These are phyloP conservation scores for Beauveria scarabaeidicola DNA, from an alignment of 2,329 filamentous ascomycete species.

Conservation along the genomic window DNA sequence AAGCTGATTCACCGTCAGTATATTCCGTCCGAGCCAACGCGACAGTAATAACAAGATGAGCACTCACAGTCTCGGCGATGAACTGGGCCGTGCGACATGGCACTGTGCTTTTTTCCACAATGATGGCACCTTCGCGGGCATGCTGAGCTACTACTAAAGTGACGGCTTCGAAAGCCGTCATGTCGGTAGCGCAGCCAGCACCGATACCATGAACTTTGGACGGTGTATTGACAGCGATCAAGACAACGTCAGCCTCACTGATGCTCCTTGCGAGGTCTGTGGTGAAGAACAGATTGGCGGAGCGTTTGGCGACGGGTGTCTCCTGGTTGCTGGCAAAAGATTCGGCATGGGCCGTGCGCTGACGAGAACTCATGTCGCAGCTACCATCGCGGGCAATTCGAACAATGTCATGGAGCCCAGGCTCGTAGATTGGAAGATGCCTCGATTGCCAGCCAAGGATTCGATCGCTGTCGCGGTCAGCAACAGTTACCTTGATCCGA, in stretches of 20 bases:
- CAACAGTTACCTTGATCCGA: conserved; percentile 61
- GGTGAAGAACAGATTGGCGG: conserved; percentile 65
- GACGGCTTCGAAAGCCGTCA: conserved; percentile 63
- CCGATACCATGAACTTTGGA: conserved; percentile 65
- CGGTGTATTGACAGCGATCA: conserved; percentile 72
- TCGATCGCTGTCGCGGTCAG: conserved; percentile 57
- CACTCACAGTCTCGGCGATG: conserved; percentile 56
- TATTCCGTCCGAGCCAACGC: too few species aligned
- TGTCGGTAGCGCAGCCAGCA: conserved; percentile 62
- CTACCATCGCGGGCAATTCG: conserved; percentile 53
- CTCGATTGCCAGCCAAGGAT: conserved; percentile 67
- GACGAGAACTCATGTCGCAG: conserved; percentile 31
- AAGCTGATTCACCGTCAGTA: conserved; percentile 29
- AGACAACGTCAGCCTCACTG: conserved; percentile 60
- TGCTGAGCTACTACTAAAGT: conserved; percentile 58
- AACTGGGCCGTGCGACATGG: conserved; percentile 66
- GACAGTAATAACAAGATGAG: neutral
- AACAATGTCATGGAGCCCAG: conserved; percentile 60
- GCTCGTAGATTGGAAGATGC: conserved; percentile 70
- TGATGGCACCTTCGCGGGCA: conserved; percentile 58
- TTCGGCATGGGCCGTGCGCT: conserved; percentile 26
- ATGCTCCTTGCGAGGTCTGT: conserved; percentile 56
- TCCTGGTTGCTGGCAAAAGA: conserved; percentile 21
- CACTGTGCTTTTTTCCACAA: conserved; percentile 77
- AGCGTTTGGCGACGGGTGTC: conserved; percentile 34